A percentile compares a stretch with the other conserved stretches of the same genome.
phyloP scores from a whole-genome alignment of 805 yeast genomes.

The Starmerella vaccinii region DNA sequence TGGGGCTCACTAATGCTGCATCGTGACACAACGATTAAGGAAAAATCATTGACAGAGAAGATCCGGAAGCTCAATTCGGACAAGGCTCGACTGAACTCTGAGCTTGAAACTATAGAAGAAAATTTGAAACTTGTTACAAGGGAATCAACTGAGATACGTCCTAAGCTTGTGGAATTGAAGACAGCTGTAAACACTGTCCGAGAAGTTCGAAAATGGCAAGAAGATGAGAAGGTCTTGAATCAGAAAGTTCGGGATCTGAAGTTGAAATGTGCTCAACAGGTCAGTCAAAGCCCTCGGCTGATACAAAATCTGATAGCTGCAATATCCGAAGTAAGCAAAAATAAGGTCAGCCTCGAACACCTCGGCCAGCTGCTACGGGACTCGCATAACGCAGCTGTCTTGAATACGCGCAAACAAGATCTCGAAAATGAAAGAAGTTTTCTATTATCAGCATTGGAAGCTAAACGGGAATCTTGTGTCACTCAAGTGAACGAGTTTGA shows the following conservation, averaged over 20 bases:
- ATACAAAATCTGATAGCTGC: neutral
- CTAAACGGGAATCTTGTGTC: neutral
- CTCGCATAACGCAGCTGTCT: neutral
- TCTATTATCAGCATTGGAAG: neutral
- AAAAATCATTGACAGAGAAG: neutral
- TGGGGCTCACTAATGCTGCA: conserved; percentile 14
- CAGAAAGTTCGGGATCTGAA: neutral
- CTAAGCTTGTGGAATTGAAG: no score
- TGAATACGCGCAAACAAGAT: neutral
- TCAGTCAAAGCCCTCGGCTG: neutral
- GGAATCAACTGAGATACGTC: no score
- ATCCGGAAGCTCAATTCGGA: neutral
- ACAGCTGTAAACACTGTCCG: no score
- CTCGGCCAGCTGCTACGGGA: neutral
- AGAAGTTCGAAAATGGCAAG: no score
- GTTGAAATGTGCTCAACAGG: neutral
- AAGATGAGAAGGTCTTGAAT: no score
- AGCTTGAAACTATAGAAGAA: no score
- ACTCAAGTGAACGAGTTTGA: neutral
- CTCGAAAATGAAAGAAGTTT: neutral
- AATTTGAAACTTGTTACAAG: no score
- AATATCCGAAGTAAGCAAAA: neutral
- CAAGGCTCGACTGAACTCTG: neutral
- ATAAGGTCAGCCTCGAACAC: neutral
- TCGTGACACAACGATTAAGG: neutral